phyloP scores from a whole-genome alignment of 306 rosid genomes.

The Ormosia semicastrata region DNA sequence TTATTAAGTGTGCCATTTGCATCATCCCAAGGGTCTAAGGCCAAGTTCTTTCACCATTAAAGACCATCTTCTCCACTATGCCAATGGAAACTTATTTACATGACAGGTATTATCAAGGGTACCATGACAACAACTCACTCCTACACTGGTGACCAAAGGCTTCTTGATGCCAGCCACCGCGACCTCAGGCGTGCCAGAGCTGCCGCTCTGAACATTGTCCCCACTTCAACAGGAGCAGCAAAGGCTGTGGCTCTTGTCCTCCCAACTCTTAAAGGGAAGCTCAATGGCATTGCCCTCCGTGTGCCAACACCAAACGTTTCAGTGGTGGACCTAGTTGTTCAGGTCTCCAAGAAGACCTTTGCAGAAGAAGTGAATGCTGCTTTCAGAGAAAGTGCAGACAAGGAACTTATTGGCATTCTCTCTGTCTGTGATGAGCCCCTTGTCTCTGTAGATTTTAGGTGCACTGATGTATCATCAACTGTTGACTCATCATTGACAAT shows the following conservation, averaged over 20 bases:
- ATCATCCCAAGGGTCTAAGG: not conserved
- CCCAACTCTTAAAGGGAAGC: slow-evolving; percentile 90
- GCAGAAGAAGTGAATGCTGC: slow-evolving; percentile 97
- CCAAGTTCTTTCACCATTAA: not conserved
- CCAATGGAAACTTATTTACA: not conserved
- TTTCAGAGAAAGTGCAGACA: slow-evolving; percentile 82
- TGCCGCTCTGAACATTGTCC: slow-evolving; percentile 94
- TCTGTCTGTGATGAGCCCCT: slow-evolving; percentile 92
- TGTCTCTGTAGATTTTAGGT: slow-evolving; percentile 88
- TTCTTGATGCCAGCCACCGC: slow-evolving; percentile 98
- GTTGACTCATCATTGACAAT: slow-evolving; percentile 93
- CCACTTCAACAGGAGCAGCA: slow-evolving; percentile 97
- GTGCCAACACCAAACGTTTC: slow-evolving; percentile 98
- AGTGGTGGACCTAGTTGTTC: slow-evolving; percentile 92
- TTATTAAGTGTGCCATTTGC: not conserved
- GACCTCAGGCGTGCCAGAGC: slow-evolving; percentile 95
- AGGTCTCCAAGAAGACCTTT: slow-evolving; percentile 84
- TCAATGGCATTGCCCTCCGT: slow-evolving; percentile 90
- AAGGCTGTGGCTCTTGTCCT: slow-evolving; percentile 96
- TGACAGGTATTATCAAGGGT: slow-evolving; percentile 84
- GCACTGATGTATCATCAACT: slow-evolving; percentile 89
- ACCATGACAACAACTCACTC: slow-evolving; percentile 99
- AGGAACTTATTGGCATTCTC: slow-evolving; percentile 75
- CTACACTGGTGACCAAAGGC: slow-evolving; percentile 98
- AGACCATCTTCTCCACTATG: not conserved